A percentile compares a stretch with the other conserved stretches of the same genome.
Evolutionary conservation across 164 flowering plant genomes (phyloP).

Genomic region (Vitis amurensis): DNA sequence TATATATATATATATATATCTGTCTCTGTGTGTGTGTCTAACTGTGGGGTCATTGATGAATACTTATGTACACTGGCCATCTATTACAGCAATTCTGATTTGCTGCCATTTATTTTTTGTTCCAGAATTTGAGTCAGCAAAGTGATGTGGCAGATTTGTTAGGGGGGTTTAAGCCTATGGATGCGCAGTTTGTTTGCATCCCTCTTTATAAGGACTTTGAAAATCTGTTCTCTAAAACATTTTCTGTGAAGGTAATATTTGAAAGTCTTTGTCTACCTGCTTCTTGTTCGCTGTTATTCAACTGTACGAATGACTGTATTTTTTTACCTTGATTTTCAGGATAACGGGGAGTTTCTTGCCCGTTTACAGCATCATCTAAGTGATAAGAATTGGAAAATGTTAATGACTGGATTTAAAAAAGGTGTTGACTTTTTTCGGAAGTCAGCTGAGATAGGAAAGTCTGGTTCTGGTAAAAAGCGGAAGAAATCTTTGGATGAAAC

Average conservation of each 20-base stretch:
- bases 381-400: slow-evolving; percentile 56
- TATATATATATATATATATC: background rate
- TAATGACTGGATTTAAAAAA: slow-evolving; percentile 45
- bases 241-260: slow-evolving; percentile 51
- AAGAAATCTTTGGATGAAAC: slow-evolving; percentile 57
- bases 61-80: too few species aligned
- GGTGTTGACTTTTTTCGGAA: slow-evolving; percentile 29
- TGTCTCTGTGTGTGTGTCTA: background rate
- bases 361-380: slow-evolving; percentile 31
- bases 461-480: slow-evolving; percentile 57
- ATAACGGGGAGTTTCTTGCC: slow-evolving; percentile 35
- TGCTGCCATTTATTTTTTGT: background rate
- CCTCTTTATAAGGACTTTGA: slow-evolving; percentile 79
- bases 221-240: slow-evolving; percentile 54
- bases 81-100: too few species aligned
- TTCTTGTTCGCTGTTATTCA: background rate
- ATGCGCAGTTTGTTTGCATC: slow-evolving; percentile 63
- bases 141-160: slow-evolving; percentile 88
- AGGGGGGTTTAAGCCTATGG: slow-evolving; percentile 91
- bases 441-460: slow-evolving; percentile 24
- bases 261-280: background rate
- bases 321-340: slow-evolving; percentile 28
- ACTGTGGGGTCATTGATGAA: background rate
- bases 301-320: background rate
- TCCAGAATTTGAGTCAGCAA: slow-evolving; percentile 96